Conservation (phyloP, 2,329 filamentous ascomycete genomes). For the Fusarium torreyae region DNA sequence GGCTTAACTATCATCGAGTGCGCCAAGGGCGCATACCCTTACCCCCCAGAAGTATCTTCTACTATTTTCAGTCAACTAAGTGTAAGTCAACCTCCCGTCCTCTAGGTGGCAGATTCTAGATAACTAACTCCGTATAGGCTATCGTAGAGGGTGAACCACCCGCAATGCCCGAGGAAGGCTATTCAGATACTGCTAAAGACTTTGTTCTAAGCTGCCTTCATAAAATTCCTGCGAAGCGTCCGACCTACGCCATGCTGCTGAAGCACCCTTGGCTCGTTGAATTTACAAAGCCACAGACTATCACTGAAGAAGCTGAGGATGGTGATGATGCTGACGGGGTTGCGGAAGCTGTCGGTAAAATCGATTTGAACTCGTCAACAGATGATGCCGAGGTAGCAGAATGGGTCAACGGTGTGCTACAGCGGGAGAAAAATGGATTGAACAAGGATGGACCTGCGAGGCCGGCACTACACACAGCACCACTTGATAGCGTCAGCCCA, state of each 20-base stretch:
- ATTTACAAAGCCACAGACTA: slow-evolving; percentile 82
- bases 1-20: slow-evolving; percentile 97
- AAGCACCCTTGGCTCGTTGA: slow-evolving; percentile 89
- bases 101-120: background rate
- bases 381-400: slow-evolving; percentile 86
- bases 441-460: slow-evolving; percentile 67
- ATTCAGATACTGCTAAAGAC: slow-evolving; percentile 83
- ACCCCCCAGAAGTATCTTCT: slow-evolving; percentile 96
- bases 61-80: slow-evolving; percentile 98
- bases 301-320: slow-evolving; percentile 79
- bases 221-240: slow-evolving; percentile 92
- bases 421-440: slow-evolving; percentile 67
- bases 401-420: slow-evolving; percentile 85
- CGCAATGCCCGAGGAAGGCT: slow-evolving; percentile 83
- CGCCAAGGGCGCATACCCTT: slow-evolving; percentile 93
- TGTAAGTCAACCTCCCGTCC: slow-evolving; percentile 71
- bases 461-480: slow-evolving; percentile 90
- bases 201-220: slow-evolving; percentile 93
- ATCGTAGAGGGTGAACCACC: slow-evolving; percentile 98
- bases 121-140: slow-evolving; percentile 71
- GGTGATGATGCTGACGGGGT: slow-evolving; percentile 64
- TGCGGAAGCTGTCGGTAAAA: slow-evolving; percentile 61
- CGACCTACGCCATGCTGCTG: slow-evolving; percentile 92
- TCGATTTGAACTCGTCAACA: slow-evolving; percentile 58
- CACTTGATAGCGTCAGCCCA: slow-evolving; percentile 80